These are phyloP conservation scores for Fusarium acutatum DNA, from an alignment of 2,329 filamentous ascomycete genomes.

Conservation along the genomic window DNA sequence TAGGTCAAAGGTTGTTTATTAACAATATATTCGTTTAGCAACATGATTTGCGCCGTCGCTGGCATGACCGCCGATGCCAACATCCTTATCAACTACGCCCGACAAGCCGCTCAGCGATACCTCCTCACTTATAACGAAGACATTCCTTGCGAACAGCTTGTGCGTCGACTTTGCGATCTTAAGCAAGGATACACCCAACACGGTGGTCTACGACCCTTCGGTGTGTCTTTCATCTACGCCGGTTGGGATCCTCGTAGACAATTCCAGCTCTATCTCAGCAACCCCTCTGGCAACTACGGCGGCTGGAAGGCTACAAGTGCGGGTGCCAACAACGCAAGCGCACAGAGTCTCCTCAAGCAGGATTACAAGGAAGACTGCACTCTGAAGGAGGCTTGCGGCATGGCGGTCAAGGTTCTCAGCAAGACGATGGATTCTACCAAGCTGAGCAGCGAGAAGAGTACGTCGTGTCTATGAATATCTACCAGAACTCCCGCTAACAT, in stretches of 20 bases:
- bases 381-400: slow-evolving; percentile 93
- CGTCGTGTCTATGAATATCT: slow-evolving; percentile 44
- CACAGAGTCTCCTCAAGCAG: slow-evolving; percentile 96
- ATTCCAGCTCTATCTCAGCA: slow-evolving; percentile 99
- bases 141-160: slow-evolving; percentile 98
- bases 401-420: slow-evolving; percentile 98
- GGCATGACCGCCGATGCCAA: slow-evolving; percentile 99
- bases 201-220: slow-evolving; percentile 96
- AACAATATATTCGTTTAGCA: slow-evolving; percentile 63
- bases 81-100: slow-evolving; percentile 99
- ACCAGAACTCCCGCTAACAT: slow-evolving; percentile 22
- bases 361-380: slow-evolving; percentile 99
- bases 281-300: slow-evolving; percentile 98
- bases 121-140: slow-evolving; percentile 99
- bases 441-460: slow-evolving; percentile 98
- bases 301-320: slow-evolving; percentile 99
- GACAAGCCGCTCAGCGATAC: slow-evolving; percentile 95
- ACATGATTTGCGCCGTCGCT: slow-evolving; percentile 99
- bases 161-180: slow-evolving; percentile 93
- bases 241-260: slow-evolving; percentile 95
- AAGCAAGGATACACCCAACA: slow-evolving; percentile 99
- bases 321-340: slow-evolving; percentile 97
- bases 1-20: not conserved
- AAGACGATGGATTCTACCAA: slow-evolving; percentile 99
- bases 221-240: slow-evolving; percentile 99